These are phyloP conservation scores for Tubosaeta brunneosetosa DNA, from an alignment of 768 basidiomycete genomes.

Conservation along the genomic window DNA sequence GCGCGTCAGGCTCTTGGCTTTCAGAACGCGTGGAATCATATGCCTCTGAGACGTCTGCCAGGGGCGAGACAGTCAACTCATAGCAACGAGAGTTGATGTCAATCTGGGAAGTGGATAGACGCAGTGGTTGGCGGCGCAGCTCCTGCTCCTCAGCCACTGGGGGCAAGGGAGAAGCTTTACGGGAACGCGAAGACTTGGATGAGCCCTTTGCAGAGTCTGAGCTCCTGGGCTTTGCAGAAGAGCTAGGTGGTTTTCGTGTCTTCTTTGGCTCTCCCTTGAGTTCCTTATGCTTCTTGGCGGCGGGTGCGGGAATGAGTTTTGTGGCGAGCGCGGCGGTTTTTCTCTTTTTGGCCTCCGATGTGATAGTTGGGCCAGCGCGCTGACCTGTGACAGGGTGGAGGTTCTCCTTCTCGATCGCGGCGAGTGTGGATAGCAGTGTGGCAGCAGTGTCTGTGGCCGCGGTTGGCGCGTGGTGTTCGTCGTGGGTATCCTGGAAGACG, in stretches of 20 bases:
- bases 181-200: constrained; percentile 31
- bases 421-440: constrained; percentile 34
- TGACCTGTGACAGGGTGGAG: constrained; percentile 70
- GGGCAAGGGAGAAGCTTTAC: constrained; percentile 57
- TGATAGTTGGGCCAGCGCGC: constrained; percentile 40
- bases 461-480: constrained; percentile 18
- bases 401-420: constrained; percentile 70
- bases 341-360: constrained; percentile 52
- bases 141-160: constrained; percentile 51
- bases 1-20: constrained; percentile 38
- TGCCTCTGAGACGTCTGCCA: constrained; percentile 72
- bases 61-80: constrained; percentile 70
- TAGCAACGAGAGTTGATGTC: constrained; percentile 72
- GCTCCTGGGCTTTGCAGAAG: constrained; percentile 21
- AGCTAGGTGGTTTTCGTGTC: constrained; percentile 45
- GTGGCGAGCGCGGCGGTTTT: constrained; percentile 57
- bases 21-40: constrained; percentile 46
- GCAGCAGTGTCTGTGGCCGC: constrained; percentile 23
- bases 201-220: constrained; percentile 40
- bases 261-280: constrained; percentile 50
- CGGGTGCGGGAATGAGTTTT: constrained; percentile 39
- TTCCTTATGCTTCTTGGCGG: constrained; percentile 42
- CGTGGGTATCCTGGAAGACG: constrained; percentile 53
- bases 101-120: constrained; percentile 41
- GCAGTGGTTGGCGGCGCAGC: constrained; percentile 25